Evolutionary conservation across 2,329 filamentous ascomycete genomes (phyloP), one percentile per base, ranked within the genome.

Genomic region (Fulvia fulva): DNA sequence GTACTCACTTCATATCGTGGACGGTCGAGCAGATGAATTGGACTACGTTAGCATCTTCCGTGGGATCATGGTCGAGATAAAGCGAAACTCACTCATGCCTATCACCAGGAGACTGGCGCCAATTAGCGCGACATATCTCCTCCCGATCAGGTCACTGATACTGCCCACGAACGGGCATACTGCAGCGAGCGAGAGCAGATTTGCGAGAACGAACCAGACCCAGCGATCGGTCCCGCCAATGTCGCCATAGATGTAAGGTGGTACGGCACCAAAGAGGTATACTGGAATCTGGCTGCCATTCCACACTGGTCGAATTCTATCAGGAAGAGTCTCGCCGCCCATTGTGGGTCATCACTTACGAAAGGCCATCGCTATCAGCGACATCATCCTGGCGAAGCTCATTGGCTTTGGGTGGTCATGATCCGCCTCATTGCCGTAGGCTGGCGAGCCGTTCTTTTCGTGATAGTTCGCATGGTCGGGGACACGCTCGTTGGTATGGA

Each of bases 131-230:
- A 87, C 83, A 66, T 80, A 83, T 59, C 84, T 78, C 57, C 85
- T 80, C 50, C 85, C 84, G 37, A 87, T 73, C 7, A 87, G 73
- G 73, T 87, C 85, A 1, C 83, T 85, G 1, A 87, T 72, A 1
- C 82, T 81, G 6, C 87, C 87, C 1, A 89, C 86, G 63, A 89
- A 85, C 7, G 83, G 83, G 61, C 81, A 83, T 0, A 85, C 73
- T 4, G 78, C 80, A 1, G 81, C 83, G 23, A 82, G 77, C 1
- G 81, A 77, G 8, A 85, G 77, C 3, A 85, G 73, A 60, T 84
- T 80, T 8, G 70, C 75, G n/a, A 77, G 70, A 6, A 81, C 76
- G 71, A 84, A 80, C 84, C 59, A 62, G 6, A 63, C 57, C 62
- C 62, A 64, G 22, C 62, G 55, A 53, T 64, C 62, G 2, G 61